phyloP scores from a whole-genome alignment of 805 yeast species.

The Candida taoyuanica region DNA sequence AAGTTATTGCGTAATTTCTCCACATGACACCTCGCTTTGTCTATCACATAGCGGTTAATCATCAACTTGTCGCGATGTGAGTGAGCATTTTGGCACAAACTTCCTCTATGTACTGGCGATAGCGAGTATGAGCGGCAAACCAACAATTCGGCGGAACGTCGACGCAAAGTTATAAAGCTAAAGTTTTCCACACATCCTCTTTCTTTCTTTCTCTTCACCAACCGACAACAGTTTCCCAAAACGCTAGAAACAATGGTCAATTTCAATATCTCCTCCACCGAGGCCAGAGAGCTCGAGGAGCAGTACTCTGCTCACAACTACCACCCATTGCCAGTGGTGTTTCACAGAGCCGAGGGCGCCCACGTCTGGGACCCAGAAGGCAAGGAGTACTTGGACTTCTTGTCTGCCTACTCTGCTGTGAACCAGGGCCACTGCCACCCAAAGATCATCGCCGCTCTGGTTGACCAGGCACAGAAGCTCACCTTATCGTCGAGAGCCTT shows the following conservation, averaged over 20 bases:
- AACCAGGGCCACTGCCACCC: slow-evolving; percentile 99
- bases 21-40: slow-evolving; percentile 19
- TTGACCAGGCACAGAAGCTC: slow-evolving; percentile 79
- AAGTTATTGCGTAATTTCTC: too few relatives aligned
- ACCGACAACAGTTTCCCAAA: not conserved
- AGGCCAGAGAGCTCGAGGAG: slow-evolving; percentile 65
- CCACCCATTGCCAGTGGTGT: slow-evolving; percentile 94
- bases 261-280: slow-evolving; percentile 53
- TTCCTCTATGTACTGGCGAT: slow-evolving; percentile 25
- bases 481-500: slow-evolving; percentile 92
- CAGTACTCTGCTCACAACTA: slow-evolving; percentile 93
- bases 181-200: not conserved
- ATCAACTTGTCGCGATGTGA: slow-evolving; percentile 9
- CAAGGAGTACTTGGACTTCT: slow-evolving; percentile 84
- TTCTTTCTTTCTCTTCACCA: not conserved
- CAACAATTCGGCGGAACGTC: slow-evolving; percentile 1
- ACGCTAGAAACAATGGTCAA: slow-evolving; percentile 18
- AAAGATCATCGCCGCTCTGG: slow-evolving; percentile 75
- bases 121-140: slow-evolving; percentile 19
- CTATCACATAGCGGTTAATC: slow-evolving; percentile 24
- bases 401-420: slow-evolving; percentile 94
- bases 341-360: slow-evolving; percentile 82
- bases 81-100: slow-evolving; percentile 3
- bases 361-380: slow-evolving; percentile 99
- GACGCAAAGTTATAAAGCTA: not conserved